These are phyloP conservation scores for Xylaria multiplex DNA, from an alignment of 2,329 filamentous ascomycete genomes.

Conservation along the genomic window DNA sequence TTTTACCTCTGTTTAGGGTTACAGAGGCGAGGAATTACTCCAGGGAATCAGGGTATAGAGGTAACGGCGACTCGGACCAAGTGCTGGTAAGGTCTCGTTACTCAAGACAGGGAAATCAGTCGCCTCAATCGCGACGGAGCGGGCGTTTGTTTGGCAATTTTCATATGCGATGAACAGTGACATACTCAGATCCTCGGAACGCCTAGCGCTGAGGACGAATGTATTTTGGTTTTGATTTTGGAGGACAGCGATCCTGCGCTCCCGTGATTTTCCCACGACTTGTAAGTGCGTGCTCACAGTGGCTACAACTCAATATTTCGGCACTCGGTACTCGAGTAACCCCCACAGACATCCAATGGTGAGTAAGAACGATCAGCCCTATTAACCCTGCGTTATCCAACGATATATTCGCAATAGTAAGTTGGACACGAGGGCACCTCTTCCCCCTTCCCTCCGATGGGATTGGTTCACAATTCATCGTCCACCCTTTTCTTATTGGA, in stretches of 20 bases:
- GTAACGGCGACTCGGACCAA: conserved; percentile 51
- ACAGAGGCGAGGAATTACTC: conserved; percentile 17
- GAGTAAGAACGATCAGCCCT: not conserved
- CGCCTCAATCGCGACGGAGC: conserved; percentile 43
- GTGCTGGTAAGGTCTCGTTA: conserved; percentile 51
- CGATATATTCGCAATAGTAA: conserved; percentile 4
- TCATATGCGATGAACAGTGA: conserved; percentile 37
- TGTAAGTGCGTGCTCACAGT: conserved; percentile 13
- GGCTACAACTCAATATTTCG: not conserved
- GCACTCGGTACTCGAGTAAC: not conserved
- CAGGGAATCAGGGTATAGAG: conserved; percentile 45
- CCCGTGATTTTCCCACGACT: not conserved
- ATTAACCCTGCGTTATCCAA: not conserved
- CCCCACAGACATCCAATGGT: not conserved
- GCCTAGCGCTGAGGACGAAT: conserved; percentile 22
- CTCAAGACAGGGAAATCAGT: conserved; percentile 44
- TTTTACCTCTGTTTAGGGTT: conserved; percentile 21
- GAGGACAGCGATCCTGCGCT: conserved; percentile 11
- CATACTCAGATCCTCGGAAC: conserved; percentile 40
- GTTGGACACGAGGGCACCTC: not conserved
- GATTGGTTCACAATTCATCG: not conserved
- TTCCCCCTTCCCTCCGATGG: not conserved
- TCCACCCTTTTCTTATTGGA: not conserved
- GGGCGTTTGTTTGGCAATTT: conserved; percentile 42
- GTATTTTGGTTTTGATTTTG: conserved; percentile 27